Base-by-base conservation (phyloP, 805 yeast genomes). In the Kuraishia capsulata region DNA sequence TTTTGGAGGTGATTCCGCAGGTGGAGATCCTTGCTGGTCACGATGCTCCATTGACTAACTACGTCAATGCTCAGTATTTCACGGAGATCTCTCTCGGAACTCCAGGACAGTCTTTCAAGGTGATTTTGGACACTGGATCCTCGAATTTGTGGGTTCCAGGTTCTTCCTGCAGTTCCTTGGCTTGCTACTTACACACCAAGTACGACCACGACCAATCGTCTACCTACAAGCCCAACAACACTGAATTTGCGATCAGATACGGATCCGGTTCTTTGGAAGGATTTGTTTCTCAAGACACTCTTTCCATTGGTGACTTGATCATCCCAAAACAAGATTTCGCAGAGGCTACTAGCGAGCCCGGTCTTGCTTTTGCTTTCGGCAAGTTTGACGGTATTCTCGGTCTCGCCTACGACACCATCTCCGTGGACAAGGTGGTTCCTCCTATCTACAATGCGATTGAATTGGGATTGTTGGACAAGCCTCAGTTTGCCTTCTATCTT, bases 351-450 rank as follows among this genome's bases (percentile, higher is more conserved):
- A 76, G 77, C 52, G 98, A 92, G 70, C 97, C 97, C 32, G 98
- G 98, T 41, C 74, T 92, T 49, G 92, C 97, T 0, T 92, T 92
- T 67, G 97, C 98, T 38, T 92, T 92, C 64, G 98, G 96, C 62
- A 90, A 92, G 66, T 92, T 92, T 59, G 98, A 92, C 60, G 98
- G 98, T 66, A 89, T 92, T 49, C 69, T 92, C 46, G 98, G 98
- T 48, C 76, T 92, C 50, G 98, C 86, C 47, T 92, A 90, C 65
- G 86, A 86, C 64, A 71, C 96, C 39, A 88, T 92, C 50, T 76
- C 97, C 13, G 96, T 86, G 39, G 71, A 89, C 69, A 74, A 77
- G 55, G 77, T 89, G 52, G 95, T 86, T 23, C 97, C 98, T 40
- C 98, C 98, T 33, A 63, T 92, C 44, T 88, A 88, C 72, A 85